Conservation (phyloP, 129 eudicot species). For the Erigeron canadensis region DNA sequence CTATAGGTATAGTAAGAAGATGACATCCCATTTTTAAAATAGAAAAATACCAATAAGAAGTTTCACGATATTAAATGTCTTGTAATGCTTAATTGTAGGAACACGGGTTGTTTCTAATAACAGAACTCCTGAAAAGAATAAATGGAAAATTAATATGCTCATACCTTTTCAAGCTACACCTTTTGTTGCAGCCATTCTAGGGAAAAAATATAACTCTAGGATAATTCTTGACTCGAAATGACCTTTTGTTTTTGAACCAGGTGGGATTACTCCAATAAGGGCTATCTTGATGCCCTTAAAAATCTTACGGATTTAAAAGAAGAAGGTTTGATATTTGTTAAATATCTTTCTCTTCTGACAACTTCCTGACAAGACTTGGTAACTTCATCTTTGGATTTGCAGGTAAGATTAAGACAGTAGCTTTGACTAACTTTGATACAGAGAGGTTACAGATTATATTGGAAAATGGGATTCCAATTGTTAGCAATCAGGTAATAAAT, state of each 20-base stretch:
- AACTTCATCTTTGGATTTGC: constrained; percentile 31
- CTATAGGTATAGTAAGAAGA: no score
- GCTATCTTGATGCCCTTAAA: constrained; percentile 97
- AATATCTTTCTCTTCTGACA: constrained; percentile 14
- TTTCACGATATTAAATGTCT: no score
- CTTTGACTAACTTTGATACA: constrained; percentile 96
- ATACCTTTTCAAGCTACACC: no score
- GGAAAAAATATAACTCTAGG: neutral
- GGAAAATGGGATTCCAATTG: constrained; percentile 93
- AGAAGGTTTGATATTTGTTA: constrained; percentile 56
- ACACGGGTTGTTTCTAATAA: no score
- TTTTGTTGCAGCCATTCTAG: neutral
- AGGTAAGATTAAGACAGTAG: constrained; percentile 98
- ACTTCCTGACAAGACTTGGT: constrained; percentile 29
- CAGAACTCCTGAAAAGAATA: no score
- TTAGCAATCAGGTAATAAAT: constrained; percentile 80
- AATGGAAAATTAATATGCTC: no score
- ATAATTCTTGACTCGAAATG: neutral
- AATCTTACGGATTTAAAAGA: constrained; percentile 95
- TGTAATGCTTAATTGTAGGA: no score
- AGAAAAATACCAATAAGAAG: no score
- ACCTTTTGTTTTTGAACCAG: constrained; percentile 29
- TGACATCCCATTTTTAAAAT: no score
- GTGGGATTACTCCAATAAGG: constrained; percentile 98
- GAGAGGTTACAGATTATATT: constrained; percentile 73